Percentiles rank a stretch among this genome's conserved stretches.
These are phyloP conservation scores for Cyclanthera cordifolia DNA, from an alignment of 306 rosid species.

Conservation along the genomic window DNA sequence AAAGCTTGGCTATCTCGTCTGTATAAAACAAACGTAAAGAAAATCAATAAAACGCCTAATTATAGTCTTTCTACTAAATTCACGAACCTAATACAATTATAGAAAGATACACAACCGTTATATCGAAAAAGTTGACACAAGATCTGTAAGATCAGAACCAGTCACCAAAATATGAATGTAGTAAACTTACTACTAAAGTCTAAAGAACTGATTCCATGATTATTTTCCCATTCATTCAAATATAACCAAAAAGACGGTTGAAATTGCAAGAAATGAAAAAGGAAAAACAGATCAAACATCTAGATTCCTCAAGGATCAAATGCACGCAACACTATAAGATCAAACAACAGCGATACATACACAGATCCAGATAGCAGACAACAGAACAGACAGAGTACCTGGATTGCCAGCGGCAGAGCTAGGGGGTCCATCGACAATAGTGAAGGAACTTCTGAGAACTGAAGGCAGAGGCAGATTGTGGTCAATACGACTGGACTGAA, in stretches of 20 bases:
- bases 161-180: not conserved
- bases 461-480: constrained; percentile 76
- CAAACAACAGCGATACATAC: not conserved
- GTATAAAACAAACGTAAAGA: constrained; percentile 7
- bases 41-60: not conserved
- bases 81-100: not conserved
- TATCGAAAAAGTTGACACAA: not conserved
- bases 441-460: constrained; percentile 54
- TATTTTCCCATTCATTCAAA: not conserved
- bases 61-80: not conserved
- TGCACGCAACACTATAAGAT: not conserved
- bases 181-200: not conserved
- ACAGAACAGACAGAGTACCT: constrained; percentile 28
- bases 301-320: constrained; percentile 6
- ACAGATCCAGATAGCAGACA: constrained; percentile 21
- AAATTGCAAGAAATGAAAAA: not conserved
- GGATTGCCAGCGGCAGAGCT: constrained; percentile 97
- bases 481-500: constrained; percentile 68
- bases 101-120: not conserved
- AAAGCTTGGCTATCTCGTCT: constrained; percentile 92
- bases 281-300: not conserved
- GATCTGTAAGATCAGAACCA: constrained; percentile 9
- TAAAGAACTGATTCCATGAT: not conserved
- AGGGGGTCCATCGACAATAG: constrained; percentile 61
- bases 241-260: not conserved